These are phyloP conservation scores for Letharia columbiana DNA, from an alignment of 495 filamentous ascomycete genomes.

Conservation along the genomic window DNA sequence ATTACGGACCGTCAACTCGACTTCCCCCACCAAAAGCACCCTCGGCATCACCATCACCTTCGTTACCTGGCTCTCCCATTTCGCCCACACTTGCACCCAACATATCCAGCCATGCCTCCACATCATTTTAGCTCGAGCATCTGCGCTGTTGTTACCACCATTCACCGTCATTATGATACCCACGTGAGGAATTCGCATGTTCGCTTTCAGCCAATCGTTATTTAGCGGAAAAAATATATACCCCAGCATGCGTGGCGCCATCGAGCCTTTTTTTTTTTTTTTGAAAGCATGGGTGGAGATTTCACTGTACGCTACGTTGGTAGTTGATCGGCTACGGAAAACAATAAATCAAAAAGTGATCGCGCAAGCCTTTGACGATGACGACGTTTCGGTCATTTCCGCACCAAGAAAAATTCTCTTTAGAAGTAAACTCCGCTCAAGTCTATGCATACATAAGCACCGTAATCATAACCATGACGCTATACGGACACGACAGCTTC, in stretches of 20 bases:
- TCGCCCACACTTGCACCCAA: background rate
- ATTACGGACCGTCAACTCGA: background rate
- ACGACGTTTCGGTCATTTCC: background rate
- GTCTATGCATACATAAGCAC: slow-evolving; percentile 9
- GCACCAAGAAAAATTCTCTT: background rate
- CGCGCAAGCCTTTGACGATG: background rate
- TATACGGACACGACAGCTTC: background rate
- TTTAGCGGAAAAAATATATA: slow-evolving; percentile 7
- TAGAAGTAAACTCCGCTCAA: background rate
- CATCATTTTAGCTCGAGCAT: background rate
- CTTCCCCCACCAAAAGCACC: background rate
- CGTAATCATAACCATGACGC: slow-evolving; percentile 4
- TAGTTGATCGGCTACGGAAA: background rate
- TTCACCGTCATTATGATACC: slow-evolving; percentile 6
- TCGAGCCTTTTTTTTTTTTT: background rate
- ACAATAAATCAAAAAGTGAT: background rate
- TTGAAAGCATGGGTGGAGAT: background rate
- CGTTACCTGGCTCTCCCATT: background rate
- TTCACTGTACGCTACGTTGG: background rate
- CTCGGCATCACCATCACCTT: background rate
- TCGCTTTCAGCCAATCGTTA: background rate
- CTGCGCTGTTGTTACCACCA: background rate
- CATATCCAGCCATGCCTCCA: background rate
- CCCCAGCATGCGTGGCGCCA: slow-evolving; percentile 1
- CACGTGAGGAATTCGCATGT: background rate